Evolutionary conservation across 2,329 filamentous ascomycete species (phyloP).

Genomic region (Epichloe gansuensis): DNA sequence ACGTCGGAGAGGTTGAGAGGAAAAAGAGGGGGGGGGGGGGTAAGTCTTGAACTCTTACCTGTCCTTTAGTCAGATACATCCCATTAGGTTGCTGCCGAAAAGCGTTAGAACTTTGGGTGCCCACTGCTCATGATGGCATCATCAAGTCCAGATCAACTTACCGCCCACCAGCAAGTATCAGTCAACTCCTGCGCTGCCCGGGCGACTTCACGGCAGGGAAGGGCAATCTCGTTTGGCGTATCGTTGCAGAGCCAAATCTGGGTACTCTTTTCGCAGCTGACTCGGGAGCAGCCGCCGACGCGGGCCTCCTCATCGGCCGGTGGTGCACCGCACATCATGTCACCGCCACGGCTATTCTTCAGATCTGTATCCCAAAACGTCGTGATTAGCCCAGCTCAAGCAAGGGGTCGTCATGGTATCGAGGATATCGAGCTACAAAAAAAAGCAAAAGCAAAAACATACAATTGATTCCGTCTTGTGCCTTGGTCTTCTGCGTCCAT

Average conservation of each 20-base stretch:
- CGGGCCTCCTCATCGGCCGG: not conserved
- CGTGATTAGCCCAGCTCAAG: not conserved
- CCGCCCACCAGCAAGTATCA: not conserved
- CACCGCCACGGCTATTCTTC: not conserved
- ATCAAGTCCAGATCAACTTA: not conserved
- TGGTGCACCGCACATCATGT: not conserved
- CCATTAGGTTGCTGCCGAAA: not conserved
- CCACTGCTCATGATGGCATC: not conserved
- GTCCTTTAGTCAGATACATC: not conserved
- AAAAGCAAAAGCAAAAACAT: not conserved
- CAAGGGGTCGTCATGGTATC: no score
- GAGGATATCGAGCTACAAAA: no score
- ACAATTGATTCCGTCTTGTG: not conserved
- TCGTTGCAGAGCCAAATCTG: slow-evolving; percentile 3
- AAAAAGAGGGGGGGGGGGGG: no score
- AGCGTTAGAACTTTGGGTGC: not conserved
- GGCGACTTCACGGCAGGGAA: not conserved
- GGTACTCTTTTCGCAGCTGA: not conserved
- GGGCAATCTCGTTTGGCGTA: not conserved
- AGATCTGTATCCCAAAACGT: not conserved
- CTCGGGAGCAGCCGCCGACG: not conserved
- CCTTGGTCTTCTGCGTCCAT: not conserved
- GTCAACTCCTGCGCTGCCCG: not conserved
- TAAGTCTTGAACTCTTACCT: not conserved
- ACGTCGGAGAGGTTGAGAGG: no score